A percentile compares a stretch with the other conserved stretches of the same genome.
Conservation (phyloP, 768 basidiomycete genomes). For the Lactarius tabidus region DNA sequence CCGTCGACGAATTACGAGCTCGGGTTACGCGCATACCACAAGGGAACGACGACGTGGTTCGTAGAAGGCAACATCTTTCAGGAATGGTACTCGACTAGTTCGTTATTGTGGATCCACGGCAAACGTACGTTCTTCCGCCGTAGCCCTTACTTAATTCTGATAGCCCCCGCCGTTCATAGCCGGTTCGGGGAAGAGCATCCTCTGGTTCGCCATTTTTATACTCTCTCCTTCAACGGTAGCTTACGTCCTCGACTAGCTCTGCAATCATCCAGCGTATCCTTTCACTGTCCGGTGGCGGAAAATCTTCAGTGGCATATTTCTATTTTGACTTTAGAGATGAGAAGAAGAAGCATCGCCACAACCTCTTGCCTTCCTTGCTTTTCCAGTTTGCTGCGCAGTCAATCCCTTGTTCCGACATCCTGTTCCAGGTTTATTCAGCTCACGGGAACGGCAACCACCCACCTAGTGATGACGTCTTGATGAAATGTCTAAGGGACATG, state of each 20-base stretch:
- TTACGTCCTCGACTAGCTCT: not conserved
- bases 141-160: not conserved
- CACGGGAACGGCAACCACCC: not conserved
- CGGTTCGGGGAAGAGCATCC: not conserved
- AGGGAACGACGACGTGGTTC: not conserved
- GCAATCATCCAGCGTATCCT: not conserved
- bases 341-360: not conserved
- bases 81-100: not conserved
- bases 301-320: not conserved
- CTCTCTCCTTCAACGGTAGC: not conserved
- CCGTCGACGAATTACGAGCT: no score
- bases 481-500: not conserved
- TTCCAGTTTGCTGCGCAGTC: not conserved
- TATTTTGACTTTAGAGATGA: not conserved
- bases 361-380: not conserved
- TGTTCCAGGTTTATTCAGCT: not conserved
- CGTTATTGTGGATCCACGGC: not conserved
- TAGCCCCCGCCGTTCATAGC: not conserved
- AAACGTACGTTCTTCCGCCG: not conserved
- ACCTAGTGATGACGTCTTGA: not conserved
- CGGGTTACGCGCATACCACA: no score
- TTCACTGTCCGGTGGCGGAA: not conserved
- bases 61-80: not conserved
- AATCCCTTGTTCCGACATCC: not conserved
- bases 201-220: not conserved